Evolutionary conservation across 2,329 filamentous ascomycete species (phyloP).

Genomic region (Diplocarpon mali): DNA sequence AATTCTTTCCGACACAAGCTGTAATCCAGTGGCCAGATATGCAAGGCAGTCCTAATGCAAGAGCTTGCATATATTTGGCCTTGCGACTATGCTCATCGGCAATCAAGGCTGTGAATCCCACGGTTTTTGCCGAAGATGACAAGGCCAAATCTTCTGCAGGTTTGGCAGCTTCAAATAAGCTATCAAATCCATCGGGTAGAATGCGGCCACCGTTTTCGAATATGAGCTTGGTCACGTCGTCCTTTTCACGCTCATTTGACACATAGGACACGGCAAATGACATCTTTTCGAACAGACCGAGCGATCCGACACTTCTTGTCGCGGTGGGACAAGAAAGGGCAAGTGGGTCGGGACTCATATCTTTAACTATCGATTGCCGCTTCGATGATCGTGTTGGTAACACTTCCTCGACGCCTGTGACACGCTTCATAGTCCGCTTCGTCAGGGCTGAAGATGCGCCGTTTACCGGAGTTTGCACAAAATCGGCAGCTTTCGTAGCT

Average conservation of each 20-base stretch:
- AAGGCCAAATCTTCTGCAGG: constrained; percentile 38
- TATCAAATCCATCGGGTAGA: constrained; percentile 65
- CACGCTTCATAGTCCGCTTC: constrained; percentile 9
- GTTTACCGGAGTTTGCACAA: too few species aligned
- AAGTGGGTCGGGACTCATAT: constrained; percentile 20
- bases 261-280: constrained; percentile 73
- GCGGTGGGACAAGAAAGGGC: constrained; percentile 5
- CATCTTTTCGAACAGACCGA: constrained; percentile 62
- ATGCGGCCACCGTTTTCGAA: constrained; percentile 60
- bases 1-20: constrained; percentile 51
- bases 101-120: constrained; percentile 76
- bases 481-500: too few species aligned
- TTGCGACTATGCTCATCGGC: constrained; percentile 78
- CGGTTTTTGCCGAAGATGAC: constrained; percentile 37
- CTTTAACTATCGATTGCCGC: constrained; percentile 12
- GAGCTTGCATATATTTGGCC: constrained; percentile 86
- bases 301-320: background rate
- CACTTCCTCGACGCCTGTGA: background rate
- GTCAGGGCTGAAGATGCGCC: background rate
- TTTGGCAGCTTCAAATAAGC: constrained; percentile 48
- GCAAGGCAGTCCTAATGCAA: constrained; percentile 81
- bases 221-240: constrained; percentile 54
- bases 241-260: constrained; percentile 39
- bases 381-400: constrained; percentile 14
- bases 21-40: constrained; percentile 73